Evolutionary conservation across 345 rosid genomes (phyloP), one percentile per base, ranked within the genome.

Genomic region (Aquilaria yunnanensis): DNA sequence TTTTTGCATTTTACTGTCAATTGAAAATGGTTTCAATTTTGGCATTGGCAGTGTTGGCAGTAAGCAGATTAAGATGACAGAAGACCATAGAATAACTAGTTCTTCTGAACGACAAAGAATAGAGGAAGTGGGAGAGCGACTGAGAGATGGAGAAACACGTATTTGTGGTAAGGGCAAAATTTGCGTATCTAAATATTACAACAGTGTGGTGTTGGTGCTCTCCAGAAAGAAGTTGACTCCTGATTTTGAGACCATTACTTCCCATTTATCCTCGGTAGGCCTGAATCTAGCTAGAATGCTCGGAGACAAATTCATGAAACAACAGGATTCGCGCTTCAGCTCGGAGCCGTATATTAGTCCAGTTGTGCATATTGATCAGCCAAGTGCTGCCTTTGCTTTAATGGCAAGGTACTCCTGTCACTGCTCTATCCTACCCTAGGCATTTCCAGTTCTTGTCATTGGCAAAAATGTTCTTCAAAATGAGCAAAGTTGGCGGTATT

Each of bases 221-320:
- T 4, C 7, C 4, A n/a, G 10, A 55, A 31, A 2, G 34, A 32
- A 55, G 32, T 55, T 55, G 32, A 9, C 5, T 11, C 12, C 33
- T 55, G 12, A 12, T 12, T 29, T 31, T 30, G 12, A 11, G 3
- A 55, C 41, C 37, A 31, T 55, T 10, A 55, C 6, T 54, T 37
- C 43, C 43, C 43, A 37, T 8, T 37, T 37, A 37, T 3, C 41
- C 41, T 34, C 8, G 43, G 43, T 37, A 95, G 99, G 99, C 51
- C 66, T 95, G 78, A 91, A 87, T 75, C 96, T 95, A 61, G 87
- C 96, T 52, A 83, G 96, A 64, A 85, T 91, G 96, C 98, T 95
- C 60, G 99, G 99, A 65, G 99, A 89, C 80, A 95, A 95, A 62
- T 95, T 85, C 77, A 73, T 85, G 67, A 95, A 95, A 76, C 85